Evolutionary conservation across 768 basidiomycete genomes (phyloP).

Genomic region (Amanita phalloides): DNA sequence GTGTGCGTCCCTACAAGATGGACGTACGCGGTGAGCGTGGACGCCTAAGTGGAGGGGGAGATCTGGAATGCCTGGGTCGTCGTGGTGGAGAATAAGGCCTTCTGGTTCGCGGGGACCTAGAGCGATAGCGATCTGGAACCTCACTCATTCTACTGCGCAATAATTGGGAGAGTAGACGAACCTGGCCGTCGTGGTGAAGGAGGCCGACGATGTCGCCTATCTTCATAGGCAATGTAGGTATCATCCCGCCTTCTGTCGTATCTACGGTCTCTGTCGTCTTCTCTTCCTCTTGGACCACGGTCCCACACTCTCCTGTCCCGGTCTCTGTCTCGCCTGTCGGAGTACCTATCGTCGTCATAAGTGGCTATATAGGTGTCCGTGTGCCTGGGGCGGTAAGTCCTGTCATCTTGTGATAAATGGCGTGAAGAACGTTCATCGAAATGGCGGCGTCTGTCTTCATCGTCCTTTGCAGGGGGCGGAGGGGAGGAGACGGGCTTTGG

Average conservation of each 20-base stretch:
- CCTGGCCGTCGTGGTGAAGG: slow-evolving; percentile 4
- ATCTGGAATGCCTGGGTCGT: neutral
- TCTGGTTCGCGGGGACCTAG: slow-evolving; percentile 2
- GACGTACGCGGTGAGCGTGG: neutral
- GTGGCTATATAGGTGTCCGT: slow-evolving; percentile 20
- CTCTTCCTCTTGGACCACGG: slow-evolving; percentile 8
- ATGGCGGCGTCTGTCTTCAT: slow-evolving; percentile 19
- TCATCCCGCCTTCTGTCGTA: slow-evolving; percentile 7
- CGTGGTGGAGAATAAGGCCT: slow-evolving; percentile 6
- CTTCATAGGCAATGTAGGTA: neutral
- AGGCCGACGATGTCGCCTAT: neutral
- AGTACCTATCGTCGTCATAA: slow-evolving; percentile 14
- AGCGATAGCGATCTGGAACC: slow-evolving; percentile 4
- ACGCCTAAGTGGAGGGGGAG: neutral
- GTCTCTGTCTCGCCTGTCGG: slow-evolving; percentile 13
- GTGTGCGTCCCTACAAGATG: neutral
- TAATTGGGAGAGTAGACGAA: neutral
- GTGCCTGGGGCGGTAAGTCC: slow-evolving; percentile 10
- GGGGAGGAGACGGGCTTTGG: slow-evolving; percentile 25
- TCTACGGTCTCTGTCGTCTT: slow-evolving; percentile 12
- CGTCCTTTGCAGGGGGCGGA: slow-evolving; percentile 13
- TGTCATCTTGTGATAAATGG: slow-evolving; percentile 9
- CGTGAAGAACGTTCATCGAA: slow-evolving; percentile 14
- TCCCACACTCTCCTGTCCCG: slow-evolving; percentile 9
- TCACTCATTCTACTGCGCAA: neutral